phyloP scores from a whole-genome alignment of 2,329 filamentous ascomycete species.

The Lachnellula occidentalis region DNA sequence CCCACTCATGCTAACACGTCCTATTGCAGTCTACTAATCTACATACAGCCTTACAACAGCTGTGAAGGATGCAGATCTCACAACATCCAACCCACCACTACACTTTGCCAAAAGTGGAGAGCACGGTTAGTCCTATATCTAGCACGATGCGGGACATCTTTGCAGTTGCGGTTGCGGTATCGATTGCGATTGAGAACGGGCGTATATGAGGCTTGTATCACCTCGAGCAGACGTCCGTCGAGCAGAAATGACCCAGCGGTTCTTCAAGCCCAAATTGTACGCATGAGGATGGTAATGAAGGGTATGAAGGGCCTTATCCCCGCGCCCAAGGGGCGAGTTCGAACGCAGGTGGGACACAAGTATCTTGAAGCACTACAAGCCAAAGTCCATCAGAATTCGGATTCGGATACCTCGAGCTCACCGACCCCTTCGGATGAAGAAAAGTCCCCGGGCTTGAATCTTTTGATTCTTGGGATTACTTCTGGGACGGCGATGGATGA shows the following conservation, averaged over 20 bases:
- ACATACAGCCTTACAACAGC: neutral
- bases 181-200: neutral
- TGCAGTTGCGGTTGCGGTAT: neutral
- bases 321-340: constrained; percentile 26
- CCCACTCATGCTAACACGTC: constrained; percentile 4
- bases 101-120: neutral
- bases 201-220: neutral
- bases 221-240: neutral
- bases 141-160: neutral
- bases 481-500: constrained; percentile 31
- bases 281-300: constrained; percentile 16
- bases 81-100: neutral
- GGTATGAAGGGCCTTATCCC: constrained; percentile 19
- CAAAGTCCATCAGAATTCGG: constrained; percentile 23
- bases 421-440: constrained; percentile 18
- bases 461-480: constrained; percentile 29
- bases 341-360: constrained; percentile 28
- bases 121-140: neutral
- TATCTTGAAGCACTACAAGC: constrained; percentile 30
- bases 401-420: constrained; percentile 19
- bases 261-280: constrained; percentile 6
- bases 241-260: neutral
- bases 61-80: neutral
- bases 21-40: constrained; percentile 7
- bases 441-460: constrained; percentile 21